These are phyloP conservation scores for Amoeboradix gromovi DNA, from an alignment of 371 early-diverging fungal genomes.

Conservation along the genomic window DNA sequence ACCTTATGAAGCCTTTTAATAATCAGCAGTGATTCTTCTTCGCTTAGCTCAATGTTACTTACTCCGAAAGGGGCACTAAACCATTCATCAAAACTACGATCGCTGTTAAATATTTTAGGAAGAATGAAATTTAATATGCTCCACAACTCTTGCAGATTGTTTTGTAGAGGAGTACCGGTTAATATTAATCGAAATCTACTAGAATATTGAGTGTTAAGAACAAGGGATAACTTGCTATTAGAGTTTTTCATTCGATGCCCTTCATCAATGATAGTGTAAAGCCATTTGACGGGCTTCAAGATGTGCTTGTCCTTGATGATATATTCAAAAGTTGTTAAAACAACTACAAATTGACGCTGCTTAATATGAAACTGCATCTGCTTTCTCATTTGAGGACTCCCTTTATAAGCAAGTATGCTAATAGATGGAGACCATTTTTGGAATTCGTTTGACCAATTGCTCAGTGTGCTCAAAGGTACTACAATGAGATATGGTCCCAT, in stretches of 20 bases:
- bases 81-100: constrained; percentile 89
- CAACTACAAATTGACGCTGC: constrained; percentile 58
- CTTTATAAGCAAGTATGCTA: constrained; percentile 62
- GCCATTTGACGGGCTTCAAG: constrained; percentile 61
- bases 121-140: constrained; percentile 86
- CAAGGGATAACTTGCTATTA: constrained; percentile 49
- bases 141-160: constrained; percentile 96
- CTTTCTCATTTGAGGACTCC: constrained; percentile 39
- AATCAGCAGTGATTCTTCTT: constrained; percentile 87
- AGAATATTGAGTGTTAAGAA: constrained; percentile 49
- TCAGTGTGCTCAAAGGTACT: constrained; percentile 73
- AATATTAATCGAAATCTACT: constrained; percentile 78
- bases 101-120: constrained; percentile 80
- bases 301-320: constrained; percentile 67
- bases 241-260: constrained; percentile 96
- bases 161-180: constrained; percentile 97
- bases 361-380: constrained; percentile 32
- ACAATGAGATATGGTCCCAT: constrained; percentile 78
- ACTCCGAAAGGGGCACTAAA: constrained; percentile 86
- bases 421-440: constrained; percentile 92
- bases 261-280: constrained; percentile 90
- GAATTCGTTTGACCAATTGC: constrained; percentile 93
- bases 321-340: constrained; percentile 93
- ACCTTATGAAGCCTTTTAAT: constrained; percentile 90
- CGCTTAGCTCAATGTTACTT: constrained; percentile 61